Base-by-base conservation (phyloP, 305 asterid genomes). In the Caryopteris hybrid region DNA sequence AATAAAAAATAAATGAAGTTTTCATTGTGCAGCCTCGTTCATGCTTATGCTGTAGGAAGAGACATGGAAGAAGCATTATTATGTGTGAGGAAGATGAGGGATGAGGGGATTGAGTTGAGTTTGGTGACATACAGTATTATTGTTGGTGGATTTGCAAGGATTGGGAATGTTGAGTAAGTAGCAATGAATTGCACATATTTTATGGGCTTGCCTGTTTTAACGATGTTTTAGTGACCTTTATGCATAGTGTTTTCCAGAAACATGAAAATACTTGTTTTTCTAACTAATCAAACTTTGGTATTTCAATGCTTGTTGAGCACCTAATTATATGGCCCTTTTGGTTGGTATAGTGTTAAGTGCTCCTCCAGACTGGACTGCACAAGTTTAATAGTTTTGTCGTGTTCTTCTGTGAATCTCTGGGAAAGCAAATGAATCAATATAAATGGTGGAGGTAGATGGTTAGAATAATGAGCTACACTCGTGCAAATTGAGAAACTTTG, bases 31-130 rank as follows among this genome's bases (percentile, higher is more conserved):
- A 94, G 98, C 87, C 95, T 94, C 55, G 74, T 94, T 70, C 98
- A 91, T 71, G 99, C 99, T 53, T 94, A 94, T 78, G 83, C 97
- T 29, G 93, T 87, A 12, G 99, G 95, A 61, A 89, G 93, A 81
- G 99, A 91, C 80, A 94, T 94, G 99, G 98, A 89, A 75, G 99
- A 94, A 80, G 98, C 99, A 74, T 70, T 94, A 61, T 82, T 89
- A 68, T 94, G 99, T 71, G 95, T 80, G 65, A 87, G 94, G 77
- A 85, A 86, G 80, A 94, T 94, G 98, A 84, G 80, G 73, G 89
- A 79, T 36, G 99, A 89, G 69, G 99, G 90, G 55, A 83, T 91
- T 55, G 95, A 94, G 73, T 72, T 89, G 93, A 94, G 87, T 72
- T 79, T 94, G 83, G 99, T 94, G 69, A 94, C 99, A 9, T 89